A percentile compares a stretch with the other conserved stretches of the same genome.
These are phyloP conservation scores for Adansonia madagascariensis DNA, from an alignment of 441 rosid genomes.

Conservation along the genomic window DNA sequence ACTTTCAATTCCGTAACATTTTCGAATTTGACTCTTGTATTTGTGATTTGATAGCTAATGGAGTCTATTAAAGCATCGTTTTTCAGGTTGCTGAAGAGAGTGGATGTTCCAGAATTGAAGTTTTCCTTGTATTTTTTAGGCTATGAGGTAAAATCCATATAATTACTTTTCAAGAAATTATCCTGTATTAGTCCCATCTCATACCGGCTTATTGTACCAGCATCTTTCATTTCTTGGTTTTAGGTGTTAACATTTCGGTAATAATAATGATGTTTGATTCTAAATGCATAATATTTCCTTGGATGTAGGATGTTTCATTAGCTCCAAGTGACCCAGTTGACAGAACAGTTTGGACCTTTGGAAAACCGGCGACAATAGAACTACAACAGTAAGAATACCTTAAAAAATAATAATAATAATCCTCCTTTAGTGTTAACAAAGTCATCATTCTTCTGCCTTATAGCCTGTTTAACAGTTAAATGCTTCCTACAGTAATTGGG, in stretches of 20 bases:
- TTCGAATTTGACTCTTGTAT: background rate
- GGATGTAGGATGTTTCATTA: constrained; percentile 60
- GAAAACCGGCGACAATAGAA: constrained; percentile 78
- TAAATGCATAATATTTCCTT: background rate
- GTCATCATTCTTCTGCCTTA: constrained; percentile 7
- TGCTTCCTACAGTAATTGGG: constrained; percentile 76
- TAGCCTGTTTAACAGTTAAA: constrained; percentile 25
- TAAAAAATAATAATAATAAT: background rate
- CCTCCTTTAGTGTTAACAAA: background rate
- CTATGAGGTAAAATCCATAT: constrained; percentile 60
- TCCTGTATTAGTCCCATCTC: background rate
- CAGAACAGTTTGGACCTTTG: constrained; percentile 82
- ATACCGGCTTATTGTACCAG: background rate
- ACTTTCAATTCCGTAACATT: too few relatives aligned
- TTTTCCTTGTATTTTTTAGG: constrained; percentile 86
- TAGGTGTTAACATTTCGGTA: background rate
- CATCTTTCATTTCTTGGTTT: background rate
- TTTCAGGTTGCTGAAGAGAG: constrained; percentile 80
- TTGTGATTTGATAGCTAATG: background rate
- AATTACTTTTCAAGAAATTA: background rate
- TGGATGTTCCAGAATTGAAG: constrained; percentile 90
- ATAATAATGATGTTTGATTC: background rate
- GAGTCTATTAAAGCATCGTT: background rate
- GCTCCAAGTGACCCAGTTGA: constrained; percentile 75
- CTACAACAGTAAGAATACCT: constrained; percentile 63